Percentiles rank a stretch among this genome's conserved stretches.
phyloP scores from a whole-genome alignment of 2,329 filamentous ascomycete species.

The Aspergillus amoenus region DNA sequence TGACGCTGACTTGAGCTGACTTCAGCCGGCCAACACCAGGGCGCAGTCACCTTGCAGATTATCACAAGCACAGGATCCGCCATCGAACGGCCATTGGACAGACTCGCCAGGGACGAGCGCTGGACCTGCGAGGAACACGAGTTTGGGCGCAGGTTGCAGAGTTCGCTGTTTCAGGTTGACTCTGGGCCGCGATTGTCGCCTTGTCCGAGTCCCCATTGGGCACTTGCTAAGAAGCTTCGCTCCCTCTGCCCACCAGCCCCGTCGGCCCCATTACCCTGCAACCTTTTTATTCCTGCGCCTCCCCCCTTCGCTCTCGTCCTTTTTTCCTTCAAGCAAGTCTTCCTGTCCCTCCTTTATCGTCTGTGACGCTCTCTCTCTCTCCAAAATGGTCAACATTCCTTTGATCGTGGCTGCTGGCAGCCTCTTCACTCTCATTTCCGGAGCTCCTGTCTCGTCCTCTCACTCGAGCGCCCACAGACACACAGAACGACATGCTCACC shows the following conservation, averaged over 20 bases:
- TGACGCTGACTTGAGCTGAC: too few relatives aligned
- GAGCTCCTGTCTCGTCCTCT: constrained; percentile 26
- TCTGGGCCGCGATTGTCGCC: background rate
- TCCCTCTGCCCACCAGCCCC: background rate
- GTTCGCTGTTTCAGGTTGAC: background rate
- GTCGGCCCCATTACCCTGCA: background rate
- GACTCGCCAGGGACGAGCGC: too few relatives aligned
- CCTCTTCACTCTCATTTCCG: constrained; percentile 28
- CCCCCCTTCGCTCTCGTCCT: background rate
- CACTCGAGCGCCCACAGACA: constrained; percentile 12
- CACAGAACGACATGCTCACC: background rate
- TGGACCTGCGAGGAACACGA: background rate
- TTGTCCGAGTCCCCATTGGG: too few relatives aligned
- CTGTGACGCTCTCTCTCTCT: constrained; percentile 6
- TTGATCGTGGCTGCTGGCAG: constrained; percentile 32
- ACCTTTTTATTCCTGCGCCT: background rate
- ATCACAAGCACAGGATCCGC: too few relatives aligned
- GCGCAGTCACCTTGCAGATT: too few relatives aligned
- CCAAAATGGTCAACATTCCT: constrained; percentile 13
- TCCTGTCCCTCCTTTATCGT: constrained; percentile 11
- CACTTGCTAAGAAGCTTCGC: too few relatives aligned
- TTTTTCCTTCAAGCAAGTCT: constrained; percentile 9
- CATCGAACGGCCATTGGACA: too few relatives aligned
- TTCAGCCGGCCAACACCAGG: too few relatives aligned
- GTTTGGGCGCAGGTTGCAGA: background rate